A percentile compares a stretch with the other conserved stretches of the same genome.
These are phyloP conservation scores for Alloteropsis angusta DNA, from an alignment of 202 grass and related monocot species.

Conservation along the genomic window DNA sequence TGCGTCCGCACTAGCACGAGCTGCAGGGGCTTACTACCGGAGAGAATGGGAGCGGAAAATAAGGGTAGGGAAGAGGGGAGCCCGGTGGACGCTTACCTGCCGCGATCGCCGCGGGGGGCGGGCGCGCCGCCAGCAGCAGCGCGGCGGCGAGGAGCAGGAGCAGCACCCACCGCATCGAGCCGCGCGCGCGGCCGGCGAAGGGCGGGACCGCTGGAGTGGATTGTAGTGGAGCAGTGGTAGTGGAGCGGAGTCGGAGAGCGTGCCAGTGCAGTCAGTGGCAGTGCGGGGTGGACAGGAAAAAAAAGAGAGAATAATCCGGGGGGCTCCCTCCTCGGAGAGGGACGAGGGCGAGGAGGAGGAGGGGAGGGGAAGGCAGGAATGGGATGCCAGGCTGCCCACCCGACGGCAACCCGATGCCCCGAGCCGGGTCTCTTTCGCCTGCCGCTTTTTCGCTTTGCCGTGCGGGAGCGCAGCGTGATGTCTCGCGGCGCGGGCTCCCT, in stretches of 20 bases:
- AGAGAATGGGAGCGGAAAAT: background rate
- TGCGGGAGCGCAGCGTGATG: background rate
- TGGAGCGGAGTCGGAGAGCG: background rate
- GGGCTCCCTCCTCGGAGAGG: background rate
- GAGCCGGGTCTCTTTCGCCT: background rate
- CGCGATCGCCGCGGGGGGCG: conserved; percentile 37
- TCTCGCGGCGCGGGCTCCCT: background rate
- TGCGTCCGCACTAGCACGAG: background rate
- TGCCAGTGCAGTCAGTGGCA: background rate
- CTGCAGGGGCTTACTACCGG: background rate
- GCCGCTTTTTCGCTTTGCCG: conserved; percentile 27
- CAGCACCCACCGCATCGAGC: conserved; percentile 2
- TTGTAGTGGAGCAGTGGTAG: too few relatives aligned
- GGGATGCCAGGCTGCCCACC: conserved; percentile 22
- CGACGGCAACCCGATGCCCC: background rate
- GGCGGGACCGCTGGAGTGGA: background rate
- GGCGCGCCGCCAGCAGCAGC: conserved; percentile 3
- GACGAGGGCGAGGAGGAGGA: background rate
- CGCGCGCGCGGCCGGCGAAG: background rate
- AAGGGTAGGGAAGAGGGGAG: background rate
- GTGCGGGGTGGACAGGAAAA: background rate
- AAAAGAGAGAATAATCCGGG: background rate
- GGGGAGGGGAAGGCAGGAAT: conserved; percentile 16
- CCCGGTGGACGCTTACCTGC: conserved; percentile 33
- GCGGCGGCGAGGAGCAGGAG: conserved; percentile 2